Base-by-base conservation (phyloP, 768 basidiomycete species). In the Lenzites betulinus region DNA sequence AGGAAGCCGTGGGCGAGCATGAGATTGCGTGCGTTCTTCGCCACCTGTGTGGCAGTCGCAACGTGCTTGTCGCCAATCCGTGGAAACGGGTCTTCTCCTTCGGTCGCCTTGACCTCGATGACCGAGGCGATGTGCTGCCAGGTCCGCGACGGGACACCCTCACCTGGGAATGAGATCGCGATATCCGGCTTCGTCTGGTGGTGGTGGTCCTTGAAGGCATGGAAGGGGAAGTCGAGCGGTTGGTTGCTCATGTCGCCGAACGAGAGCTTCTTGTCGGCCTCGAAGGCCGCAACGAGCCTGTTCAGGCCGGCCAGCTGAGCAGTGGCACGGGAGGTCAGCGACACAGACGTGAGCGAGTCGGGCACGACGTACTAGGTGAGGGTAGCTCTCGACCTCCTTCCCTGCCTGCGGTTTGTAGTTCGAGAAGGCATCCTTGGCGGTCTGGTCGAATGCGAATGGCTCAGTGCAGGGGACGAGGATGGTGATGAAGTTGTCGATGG, bases 1-100 rank as follows among this genome's bases (percentile, higher is more conserved):
- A 63, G 48, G 35, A 38, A 18, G 6, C 58, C 55, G 23, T 66
- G 61, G 1, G 54, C 54, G 6, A 60, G 30, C n/a, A 66, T 18
- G 13, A 65, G 35, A 20, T 54, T 57, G 7, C 54, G 61, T 16
- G 64, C 64, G 43, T 33, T 57, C 18, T 56, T 50, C 1, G 64
- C 60, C 9, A 65, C 41, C 49, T 58, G 58, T 26, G 51, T 48
- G 11, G 58, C 44, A 1, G 56, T 51, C 7, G 20, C 16, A 1
- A 20, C 8, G 51, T 58, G 42, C 23, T 12, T 47, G 15, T 23
- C 11, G 13, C 30, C 50, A 1, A 35, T 26, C 20, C 18, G 4
- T 12, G 23, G 15, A 15, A 52, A 50, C 3, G 49, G 47, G 25
- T 51, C 58, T 3, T 64, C 48, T 0, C 1, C 26, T 3, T 55